phyloP scores from a whole-genome alignment of 1,284 basidiomycete species.

The Ceratobasidium papillatum region DNA sequence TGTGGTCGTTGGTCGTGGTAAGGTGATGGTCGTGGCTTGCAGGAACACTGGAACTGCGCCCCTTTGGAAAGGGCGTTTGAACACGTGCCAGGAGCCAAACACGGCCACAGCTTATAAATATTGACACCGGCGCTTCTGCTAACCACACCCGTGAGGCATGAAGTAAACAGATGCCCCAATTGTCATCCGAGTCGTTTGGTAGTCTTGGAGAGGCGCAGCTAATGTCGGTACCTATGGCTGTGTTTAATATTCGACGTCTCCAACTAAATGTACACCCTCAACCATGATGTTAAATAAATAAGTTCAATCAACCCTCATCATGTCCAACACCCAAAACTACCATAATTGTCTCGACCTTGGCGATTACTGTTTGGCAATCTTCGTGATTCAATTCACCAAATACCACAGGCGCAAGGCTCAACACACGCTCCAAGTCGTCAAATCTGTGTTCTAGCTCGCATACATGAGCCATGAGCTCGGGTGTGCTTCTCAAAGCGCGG shows the following conservation, averaged over 20 bases:
- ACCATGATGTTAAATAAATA: too few species aligned
- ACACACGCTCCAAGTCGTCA: conserved; percentile 14
- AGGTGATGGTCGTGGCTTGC: conserved; percentile 34
- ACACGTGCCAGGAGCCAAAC: conserved; percentile 28
- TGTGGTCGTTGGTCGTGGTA: background rate
- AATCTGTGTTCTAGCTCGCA: conserved; percentile 13
- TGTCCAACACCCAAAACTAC: background rate
- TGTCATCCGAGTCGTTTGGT: too few species aligned
- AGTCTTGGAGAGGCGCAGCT: too few species aligned
- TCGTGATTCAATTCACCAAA: background rate
- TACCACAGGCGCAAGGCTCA: background rate
- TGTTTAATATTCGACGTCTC: too few species aligned
- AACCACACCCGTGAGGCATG: too few species aligned
- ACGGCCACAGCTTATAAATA: background rate
- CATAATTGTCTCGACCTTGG: conserved; percentile 12
- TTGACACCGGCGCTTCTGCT: background rate
- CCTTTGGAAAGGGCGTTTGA: conserved; percentile 37
- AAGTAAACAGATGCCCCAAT: too few species aligned
- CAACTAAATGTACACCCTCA: too few species aligned
- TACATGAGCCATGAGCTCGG: background rate
- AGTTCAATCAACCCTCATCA: background rate
- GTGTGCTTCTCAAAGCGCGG: background rate
- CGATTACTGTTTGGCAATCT: background rate
- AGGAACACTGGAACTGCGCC: background rate
- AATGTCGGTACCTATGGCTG: too few species aligned